Evolutionary conservation across 164 flowering plant species (phyloP), one percentile per base, ranked within the genome.

Genomic region (Vitis labrusca): DNA sequence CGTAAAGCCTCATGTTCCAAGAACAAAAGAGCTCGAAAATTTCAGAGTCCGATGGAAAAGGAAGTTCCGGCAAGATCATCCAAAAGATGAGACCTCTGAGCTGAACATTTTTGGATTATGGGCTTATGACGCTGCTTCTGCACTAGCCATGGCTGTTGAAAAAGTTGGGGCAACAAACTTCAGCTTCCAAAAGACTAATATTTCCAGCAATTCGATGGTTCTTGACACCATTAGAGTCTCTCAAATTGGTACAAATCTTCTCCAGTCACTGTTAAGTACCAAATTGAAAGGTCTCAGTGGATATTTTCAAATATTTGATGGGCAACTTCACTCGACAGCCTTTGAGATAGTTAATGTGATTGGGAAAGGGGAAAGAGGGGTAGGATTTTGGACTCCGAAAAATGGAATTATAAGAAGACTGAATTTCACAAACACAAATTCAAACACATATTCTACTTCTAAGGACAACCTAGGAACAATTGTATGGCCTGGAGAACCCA

Each of bases 71-170:
- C 50, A 12, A 10, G 77, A 78, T 0, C 30, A 73, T 60, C 79
- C 80, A 11, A 59, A 16, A 9, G 17, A 53, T 1, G 7, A 50
- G 1, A 60, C 29, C 37, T 48, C 49, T 6, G 68, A 75, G 8
- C 17, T 76, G 13, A 54, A 61, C 44, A 23, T 75, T 3, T 74
- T 69, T 57, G 85, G 85, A 7, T n/a, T 86, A 27, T 76, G 85
- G 86, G 89, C 87, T 3, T 84, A 89, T 74, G 89, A 89, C 72
- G 65, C 85, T 0, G 62, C 66, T 5, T 69, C 59, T 44, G 80
- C 83, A 8, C 44, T 86, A 8, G 89, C 90, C 29, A 72, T 56
- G 66, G 82, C 88, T 19, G 71, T 68, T 11, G 85, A 82, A 70
- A 71, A 62, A 49, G 71, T 66, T 51, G 70, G 71, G 2, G 32